Evolutionary conservation across 345 rosid species (phyloP).

Genomic region (Clarkia xantiana): DNA sequence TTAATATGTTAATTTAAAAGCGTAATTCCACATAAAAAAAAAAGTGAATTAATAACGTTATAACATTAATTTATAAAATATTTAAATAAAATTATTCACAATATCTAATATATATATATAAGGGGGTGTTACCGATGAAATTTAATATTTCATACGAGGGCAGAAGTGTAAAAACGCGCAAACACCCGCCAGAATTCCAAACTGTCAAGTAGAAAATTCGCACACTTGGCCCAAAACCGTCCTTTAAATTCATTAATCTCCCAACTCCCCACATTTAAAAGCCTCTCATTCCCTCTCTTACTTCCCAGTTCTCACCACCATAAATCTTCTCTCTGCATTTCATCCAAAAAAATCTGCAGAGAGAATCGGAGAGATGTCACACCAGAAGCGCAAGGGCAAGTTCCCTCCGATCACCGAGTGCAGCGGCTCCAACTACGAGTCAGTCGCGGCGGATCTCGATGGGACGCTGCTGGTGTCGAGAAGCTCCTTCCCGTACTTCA

Average conservation of each 20-base stretch:
- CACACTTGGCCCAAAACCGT: constrained; percentile 5
- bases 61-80: too few species aligned
- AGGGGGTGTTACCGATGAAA: too few species aligned
- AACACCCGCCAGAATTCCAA: constrained; percentile 2
- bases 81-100: too few species aligned
- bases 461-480: constrained; percentile 72
- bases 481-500: constrained; percentile 83
- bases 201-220: background rate
- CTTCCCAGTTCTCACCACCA: constrained; percentile 4
- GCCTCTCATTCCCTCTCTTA: constrained; percentile 32
- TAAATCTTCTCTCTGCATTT: background rate
- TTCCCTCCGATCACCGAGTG: constrained; percentile 52
- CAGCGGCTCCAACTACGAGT: constrained; percentile 25
- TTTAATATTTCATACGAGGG: background rate
- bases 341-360: background rate
- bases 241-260: constrained; percentile 8
- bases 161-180: background rate
- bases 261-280: constrained; percentile 41
- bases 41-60: too few species aligned
- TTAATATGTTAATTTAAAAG: too few species aligned
- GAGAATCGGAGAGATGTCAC: constrained; percentile 19
- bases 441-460: constrained; percentile 87
- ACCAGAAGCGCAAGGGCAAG: constrained; percentile 6
- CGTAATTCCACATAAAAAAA: too few species aligned
- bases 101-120: too few species aligned